A percentile compares a stretch with the other conserved stretches of the same genome.
phyloP scores from a whole-genome alignment of 1,284 basidiomycete genomes.

The Moniliella sp. region DNA sequence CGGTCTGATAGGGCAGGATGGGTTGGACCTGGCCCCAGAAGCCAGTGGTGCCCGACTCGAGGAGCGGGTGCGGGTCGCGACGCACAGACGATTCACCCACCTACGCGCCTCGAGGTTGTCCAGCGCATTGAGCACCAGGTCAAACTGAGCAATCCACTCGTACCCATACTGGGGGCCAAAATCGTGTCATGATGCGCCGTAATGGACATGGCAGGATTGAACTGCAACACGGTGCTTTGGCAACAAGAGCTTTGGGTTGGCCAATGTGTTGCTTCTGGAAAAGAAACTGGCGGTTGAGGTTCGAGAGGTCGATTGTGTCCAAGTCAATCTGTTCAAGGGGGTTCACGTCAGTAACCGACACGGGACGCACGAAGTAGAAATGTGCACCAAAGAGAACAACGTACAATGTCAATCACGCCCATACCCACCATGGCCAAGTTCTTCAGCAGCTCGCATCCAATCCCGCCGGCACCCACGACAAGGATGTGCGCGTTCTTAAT shows the following conservation, averaged over 20 bases:
- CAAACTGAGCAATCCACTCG: slow-evolving; percentile 68
- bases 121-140: slow-evolving; percentile 80
- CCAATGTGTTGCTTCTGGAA: slow-evolving; percentile 95
- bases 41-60: slow-evolving; percentile 89
- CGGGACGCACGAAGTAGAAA: too few species aligned
- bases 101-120: slow-evolving; percentile 47
- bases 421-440: slow-evolving; percentile 84
- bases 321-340: slow-evolving; percentile 48
- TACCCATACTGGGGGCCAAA: slow-evolving; percentile 76
- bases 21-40: slow-evolving; percentile 56
- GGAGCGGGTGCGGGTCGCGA: slow-evolving; percentile 65
- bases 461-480: slow-evolving; percentile 86
- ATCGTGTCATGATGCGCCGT: slow-evolving; percentile 81
- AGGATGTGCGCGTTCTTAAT: slow-evolving; percentile 38
- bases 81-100: slow-evolving; percentile 72
- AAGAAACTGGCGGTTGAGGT: slow-evolving; percentile 88
- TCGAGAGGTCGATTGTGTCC: slow-evolving; percentile 95
- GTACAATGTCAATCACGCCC: slow-evolving; percentile 55
- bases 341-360: too few species aligned
- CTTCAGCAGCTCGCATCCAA: slow-evolving; percentile 91
- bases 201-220: slow-evolving; percentile 76
- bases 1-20: slow-evolving; percentile 36
- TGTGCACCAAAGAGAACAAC: too few species aligned
- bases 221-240: slow-evolving; percentile 62
- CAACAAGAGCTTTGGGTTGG: slow-evolving; percentile 80